These are phyloP conservation scores for Solanum stenotomum DNA, from an alignment of 257 asterid genomes.

Conservation along the genomic window DNA sequence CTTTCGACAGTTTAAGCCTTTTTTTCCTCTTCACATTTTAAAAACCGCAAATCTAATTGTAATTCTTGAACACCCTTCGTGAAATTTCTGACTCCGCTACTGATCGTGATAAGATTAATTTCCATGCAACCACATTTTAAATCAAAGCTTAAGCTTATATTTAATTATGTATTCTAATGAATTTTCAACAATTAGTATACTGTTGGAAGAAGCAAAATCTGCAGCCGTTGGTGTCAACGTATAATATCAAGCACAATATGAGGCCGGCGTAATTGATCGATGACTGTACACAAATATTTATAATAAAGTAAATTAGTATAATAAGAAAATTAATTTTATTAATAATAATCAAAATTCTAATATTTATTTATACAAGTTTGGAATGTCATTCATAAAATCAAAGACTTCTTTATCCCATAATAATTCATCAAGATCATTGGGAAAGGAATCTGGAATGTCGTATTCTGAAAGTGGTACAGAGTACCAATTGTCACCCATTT, in stretches of 20 bases:
- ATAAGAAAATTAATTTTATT: too few species aligned
- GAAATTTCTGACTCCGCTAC: accelerated
- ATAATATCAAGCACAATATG: background rate
- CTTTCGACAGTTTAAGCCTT: too few species aligned
- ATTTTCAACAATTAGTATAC: background rate
- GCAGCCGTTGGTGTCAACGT: background rate
- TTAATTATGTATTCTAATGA: too few species aligned
- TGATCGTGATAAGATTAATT: too few species aligned
- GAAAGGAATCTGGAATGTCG: background rate
- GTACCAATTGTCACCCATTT: background rate
- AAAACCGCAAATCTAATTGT: too few species aligned
- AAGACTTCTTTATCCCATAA: background rate
- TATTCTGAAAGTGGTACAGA: background rate
- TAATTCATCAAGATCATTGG: background rate
- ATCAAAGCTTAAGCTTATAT: background rate
- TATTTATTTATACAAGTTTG: background rate
- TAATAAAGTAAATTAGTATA: too few species aligned
- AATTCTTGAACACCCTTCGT: too few species aligned
- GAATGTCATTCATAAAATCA: background rate
- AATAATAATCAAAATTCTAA: too few species aligned
- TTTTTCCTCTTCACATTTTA: too few species aligned
- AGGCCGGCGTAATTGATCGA: background rate
- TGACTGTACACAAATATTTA: background rate
- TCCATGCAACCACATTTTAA: background rate
- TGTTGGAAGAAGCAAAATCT: background rate